Base-by-base conservation (phyloP, 352 stramenopile genomes). In the Phytophthora pluvialis region DNA sequence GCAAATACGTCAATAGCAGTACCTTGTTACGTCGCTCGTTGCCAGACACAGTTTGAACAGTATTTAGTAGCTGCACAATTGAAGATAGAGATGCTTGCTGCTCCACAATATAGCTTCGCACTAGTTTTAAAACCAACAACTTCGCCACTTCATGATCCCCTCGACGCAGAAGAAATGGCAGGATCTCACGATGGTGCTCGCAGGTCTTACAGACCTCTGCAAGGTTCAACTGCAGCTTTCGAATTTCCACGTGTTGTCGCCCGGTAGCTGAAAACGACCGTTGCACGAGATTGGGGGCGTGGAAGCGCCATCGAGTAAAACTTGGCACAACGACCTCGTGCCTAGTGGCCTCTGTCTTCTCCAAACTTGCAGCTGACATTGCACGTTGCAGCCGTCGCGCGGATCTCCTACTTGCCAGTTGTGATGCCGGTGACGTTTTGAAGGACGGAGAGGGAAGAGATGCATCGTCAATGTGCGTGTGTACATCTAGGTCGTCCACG, bases 141-240 rank as follows among this genome's bases (percentile, higher is more conserved):
- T 87, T 94, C 1, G 77, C 80, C 11, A 74, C 35, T 16, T 69
- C 54, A 13, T 81, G 43, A 38, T 90, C 78, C 0, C 74, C 75
- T 62, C 86, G 67, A 29, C 86, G 77, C 28, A 92, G 45, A 7
- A 94, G 60, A 50, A 94, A 94, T 10, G 80, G 67, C 4, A 94
- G 21, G n/a, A 94, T 83, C 36, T 89, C 81, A 13, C 52, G 62
- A 54, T 92, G 78, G 2, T 78, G 80, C 3, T 81, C 80, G 32
- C 78, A 83, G 10, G 83, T 89, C 9, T 76, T 84, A 44, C 49
- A 77, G 18, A 94, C 60, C n/a, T 85, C 76, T 0, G 60, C 52
- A 4, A 92, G 54, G 61, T 94, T 89, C n/a, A 91, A 52, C 51
- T 90, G 77, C 28, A 92, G 69, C 25, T 85, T 88, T n/a, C 81